Percentiles rank a stretch among this genome's conserved stretches.
These are phyloP conservation scores for Ammopiptanthus mongolicus DNA, from an alignment of 306 rosid genomes.

Conservation along the genomic window DNA sequence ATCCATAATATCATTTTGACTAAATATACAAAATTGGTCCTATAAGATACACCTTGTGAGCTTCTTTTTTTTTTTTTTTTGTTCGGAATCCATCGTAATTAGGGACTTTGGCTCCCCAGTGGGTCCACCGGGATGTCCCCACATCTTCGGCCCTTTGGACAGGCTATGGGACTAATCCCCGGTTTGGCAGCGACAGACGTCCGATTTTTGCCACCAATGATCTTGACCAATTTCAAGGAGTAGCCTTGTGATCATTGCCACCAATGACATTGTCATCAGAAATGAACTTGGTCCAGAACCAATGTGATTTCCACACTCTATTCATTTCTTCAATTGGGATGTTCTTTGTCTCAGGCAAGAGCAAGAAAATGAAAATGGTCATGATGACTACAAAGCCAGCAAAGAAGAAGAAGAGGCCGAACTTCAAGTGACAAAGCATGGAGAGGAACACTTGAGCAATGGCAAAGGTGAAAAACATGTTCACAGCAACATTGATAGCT, in stretches of 20 bases:
- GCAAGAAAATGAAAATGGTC: constrained; percentile 27
- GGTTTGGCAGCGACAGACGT: too few relatives aligned
- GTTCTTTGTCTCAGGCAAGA: constrained; percentile 44
- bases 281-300: constrained; percentile 32
- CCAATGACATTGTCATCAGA: not conserved
- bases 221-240: not conserved
- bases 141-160: too few relatives aligned
- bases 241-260: not conserved
- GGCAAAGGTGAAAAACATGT: constrained; percentile 34
- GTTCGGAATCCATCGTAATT: too few relatives aligned
- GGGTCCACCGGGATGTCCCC: too few relatives aligned
- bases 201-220: too few relatives aligned
- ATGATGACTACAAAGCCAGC: constrained; percentile 26
- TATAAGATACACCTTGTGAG: too few relatives aligned
- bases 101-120: too few relatives aligned
- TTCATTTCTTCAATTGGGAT: constrained; percentile 39
- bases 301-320: not conserved
- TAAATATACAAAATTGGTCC: too few relatives aligned
- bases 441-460: constrained; percentile 29
- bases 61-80: too few relatives aligned
- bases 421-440: constrained; percentile 41
- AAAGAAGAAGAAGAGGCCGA: constrained; percentile 37
- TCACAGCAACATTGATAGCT: constrained; percentile 32
- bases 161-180: too few relatives aligned
- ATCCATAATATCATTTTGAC: too few relatives aligned